Percentiles rank a stretch among this genome's conserved stretches.
Evolutionary conservation across 23 red algal genomes (phyloP).

Genomic region (Gracilariopsis chorda): DNA sequence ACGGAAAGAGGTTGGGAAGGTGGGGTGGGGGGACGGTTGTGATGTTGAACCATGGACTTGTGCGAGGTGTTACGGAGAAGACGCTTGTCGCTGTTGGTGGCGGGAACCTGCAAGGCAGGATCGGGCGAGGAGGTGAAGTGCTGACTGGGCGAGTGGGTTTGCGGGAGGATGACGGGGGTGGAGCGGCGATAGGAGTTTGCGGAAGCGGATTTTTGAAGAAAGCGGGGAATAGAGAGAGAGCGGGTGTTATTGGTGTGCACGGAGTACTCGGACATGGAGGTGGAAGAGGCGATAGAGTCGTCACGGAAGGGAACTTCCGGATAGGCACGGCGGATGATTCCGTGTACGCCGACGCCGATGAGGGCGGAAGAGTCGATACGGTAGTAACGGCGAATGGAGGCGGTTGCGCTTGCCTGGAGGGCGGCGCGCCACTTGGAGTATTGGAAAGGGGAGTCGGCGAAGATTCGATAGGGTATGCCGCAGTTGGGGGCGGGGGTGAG

Average conservation of each 20-base stretch:
- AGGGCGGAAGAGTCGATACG: constrained; percentile 17
- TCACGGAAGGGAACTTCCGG: constrained; percentile 5
- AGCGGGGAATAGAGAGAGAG: not conserved
- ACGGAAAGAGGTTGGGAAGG: constrained; percentile 6
- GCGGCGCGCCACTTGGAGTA: constrained; percentile 44
- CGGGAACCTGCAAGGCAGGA: not conserved
- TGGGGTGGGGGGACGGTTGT: not conserved
- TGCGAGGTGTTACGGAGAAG: constrained; percentile 1
- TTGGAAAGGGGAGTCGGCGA: constrained; percentile 54
- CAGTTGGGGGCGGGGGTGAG: constrained; percentile 46
- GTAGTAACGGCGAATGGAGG: constrained; percentile 19
- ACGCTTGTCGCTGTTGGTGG: constrained; percentile 25
- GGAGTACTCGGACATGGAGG: constrained; percentile 22
- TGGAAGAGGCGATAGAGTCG: constrained; percentile 18
- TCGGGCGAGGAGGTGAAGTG: not conserved
- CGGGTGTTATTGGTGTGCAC: not conserved
- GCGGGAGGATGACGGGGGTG: not conserved
- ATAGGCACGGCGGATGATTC: constrained; percentile 28
- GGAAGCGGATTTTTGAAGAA: not conserved
- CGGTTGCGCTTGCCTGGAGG: constrained; percentile 6
- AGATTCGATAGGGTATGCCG: constrained; percentile 43
- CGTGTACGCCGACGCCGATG: constrained; percentile 47
- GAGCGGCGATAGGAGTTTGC: not conserved
- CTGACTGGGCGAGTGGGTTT: not conserved
- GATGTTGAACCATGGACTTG: not conserved